Evolutionary conservation across 176 grass and related monocot genomes (phyloP).

Genomic region (Oropetium thomaeum): DNA sequence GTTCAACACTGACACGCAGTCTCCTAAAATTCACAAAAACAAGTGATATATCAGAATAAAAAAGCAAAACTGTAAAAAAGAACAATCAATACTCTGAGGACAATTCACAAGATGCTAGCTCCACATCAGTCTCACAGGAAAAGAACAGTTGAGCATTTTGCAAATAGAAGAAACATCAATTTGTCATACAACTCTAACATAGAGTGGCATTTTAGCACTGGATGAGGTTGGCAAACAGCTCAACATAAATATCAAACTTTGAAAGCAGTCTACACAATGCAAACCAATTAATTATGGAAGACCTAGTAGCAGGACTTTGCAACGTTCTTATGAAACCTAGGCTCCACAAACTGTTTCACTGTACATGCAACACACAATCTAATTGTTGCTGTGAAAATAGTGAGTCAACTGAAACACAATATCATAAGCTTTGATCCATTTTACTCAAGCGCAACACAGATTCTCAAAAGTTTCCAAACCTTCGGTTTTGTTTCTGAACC

Average conservation of each 20-base stretch:
- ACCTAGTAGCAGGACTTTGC: background rate
- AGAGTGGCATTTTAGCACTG: background rate
- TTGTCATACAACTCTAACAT: background rate
- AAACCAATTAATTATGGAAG: background rate
- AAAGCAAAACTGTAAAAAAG: background rate
- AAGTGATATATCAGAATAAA: conserved; percentile 36
- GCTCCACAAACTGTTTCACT: background rate
- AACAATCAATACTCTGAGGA: background rate
- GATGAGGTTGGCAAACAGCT: background rate
- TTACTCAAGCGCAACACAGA: conserved; percentile 6
- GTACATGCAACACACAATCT: background rate
- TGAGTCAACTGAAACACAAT: background rate
- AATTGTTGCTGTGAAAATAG: background rate
- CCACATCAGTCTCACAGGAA: background rate
- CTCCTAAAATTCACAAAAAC: conserved; percentile 45
- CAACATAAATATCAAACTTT: background rate
- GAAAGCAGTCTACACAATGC: background rate
- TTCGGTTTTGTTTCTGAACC: conserved; percentile 78
- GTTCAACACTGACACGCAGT: conserved; percentile 90
- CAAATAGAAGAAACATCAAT: background rate
- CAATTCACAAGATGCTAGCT: conserved; percentile 5
- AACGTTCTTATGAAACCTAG: background rate
- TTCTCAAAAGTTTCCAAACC: conserved; percentile 44
- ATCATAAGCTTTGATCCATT: background rate
- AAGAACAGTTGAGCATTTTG: background rate